Evolutionary conservation across 805 yeast genomes (phyloP), one percentile per base, ranked within the genome.

Genomic region (Maudiozyma serrabonitensis): DNA sequence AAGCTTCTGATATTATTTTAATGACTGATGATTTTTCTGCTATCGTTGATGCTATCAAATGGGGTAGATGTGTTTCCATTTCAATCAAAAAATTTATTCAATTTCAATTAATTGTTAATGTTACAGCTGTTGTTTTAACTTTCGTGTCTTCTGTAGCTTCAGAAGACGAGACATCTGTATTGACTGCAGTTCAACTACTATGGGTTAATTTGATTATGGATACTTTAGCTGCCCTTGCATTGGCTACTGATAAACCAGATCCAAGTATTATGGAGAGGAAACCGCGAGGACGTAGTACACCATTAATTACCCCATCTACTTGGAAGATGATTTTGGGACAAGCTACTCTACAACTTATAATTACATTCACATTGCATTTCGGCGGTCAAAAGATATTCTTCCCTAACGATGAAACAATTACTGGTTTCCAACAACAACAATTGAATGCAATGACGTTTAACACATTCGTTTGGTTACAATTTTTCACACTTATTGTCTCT

Each of bases 201-300:
- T 93, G 99, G 99, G 97, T 93, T 46, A 93, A 93, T 68, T 75
- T 93, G 67, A 93, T 93, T 60, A 93, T 93, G 99, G 99, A 93
- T 67, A 93, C 99, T 0, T 76, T 93, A 54, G 99, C 99, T 3
- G 99, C 99, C 3, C 75, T 93, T 58, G 99, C 99, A 0, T 75
- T 93, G 59, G 99, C 99, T 6, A 93, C 99, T 3, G 99, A 93
- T 65, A 90, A 91, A 58, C 99, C 99, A 0, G 90, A 88, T 58
- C 86, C 82, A 45, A 77, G 82, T 40, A 82, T 87, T 41, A 72
- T 93, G 62, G 79, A 84, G 54, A 75, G 87, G 48, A 81, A 79
- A 61, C 99, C 99, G 1, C 88, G 83, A 41, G 93, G 95, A 34
- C 78, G 96, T 61, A 70, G 72, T 21, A 76, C 80, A 15, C 86